phyloP scores from a whole-genome alignment of 331 rosid genomes.

The Stylosanthes scabra region DNA sequence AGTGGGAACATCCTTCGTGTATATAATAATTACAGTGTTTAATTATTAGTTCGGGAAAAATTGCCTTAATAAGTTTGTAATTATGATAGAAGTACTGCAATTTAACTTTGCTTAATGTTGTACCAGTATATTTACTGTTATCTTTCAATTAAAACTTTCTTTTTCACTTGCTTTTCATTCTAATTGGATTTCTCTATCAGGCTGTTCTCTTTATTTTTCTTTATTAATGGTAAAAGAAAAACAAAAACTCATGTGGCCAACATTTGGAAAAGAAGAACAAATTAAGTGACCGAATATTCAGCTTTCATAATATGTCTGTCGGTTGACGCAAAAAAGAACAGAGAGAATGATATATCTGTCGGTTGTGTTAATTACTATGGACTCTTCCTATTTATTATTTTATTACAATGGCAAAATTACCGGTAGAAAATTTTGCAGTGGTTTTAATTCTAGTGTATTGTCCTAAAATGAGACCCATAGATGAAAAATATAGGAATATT shows the following conservation, averaged over 20 bases:
- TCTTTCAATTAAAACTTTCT: background rate
- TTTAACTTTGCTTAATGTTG: too few species aligned
- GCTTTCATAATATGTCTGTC: conserved; percentile 9
- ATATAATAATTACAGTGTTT: too few species aligned
- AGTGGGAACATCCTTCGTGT: too few species aligned
- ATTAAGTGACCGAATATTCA: conserved; percentile 5
- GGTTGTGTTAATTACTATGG: conserved; percentile 5
- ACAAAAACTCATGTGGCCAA: background rate
- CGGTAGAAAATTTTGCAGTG: too few species aligned
- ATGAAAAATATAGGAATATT: too few species aligned
- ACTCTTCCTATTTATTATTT: background rate
- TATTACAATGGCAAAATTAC: background rate
- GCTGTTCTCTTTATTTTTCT: background rate
- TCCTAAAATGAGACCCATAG: too few species aligned
- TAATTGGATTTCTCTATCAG: conserved; percentile 2
- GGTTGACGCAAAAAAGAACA: background rate
- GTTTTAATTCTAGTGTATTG: too few species aligned
- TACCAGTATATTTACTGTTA: too few species aligned
- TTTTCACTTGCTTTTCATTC: background rate
- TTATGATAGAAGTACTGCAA: too few species aligned
- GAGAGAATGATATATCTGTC: conserved; percentile 12
- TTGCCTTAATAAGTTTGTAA: too few species aligned
- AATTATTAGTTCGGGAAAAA: too few species aligned
- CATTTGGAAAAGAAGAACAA: background rate
- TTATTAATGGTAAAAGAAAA: background rate